These are phyloP conservation scores for Neopestalotiopsis sp. DNA, from an alignment of 2,329 filamentous ascomycete genomes.

Conservation along the genomic window DNA sequence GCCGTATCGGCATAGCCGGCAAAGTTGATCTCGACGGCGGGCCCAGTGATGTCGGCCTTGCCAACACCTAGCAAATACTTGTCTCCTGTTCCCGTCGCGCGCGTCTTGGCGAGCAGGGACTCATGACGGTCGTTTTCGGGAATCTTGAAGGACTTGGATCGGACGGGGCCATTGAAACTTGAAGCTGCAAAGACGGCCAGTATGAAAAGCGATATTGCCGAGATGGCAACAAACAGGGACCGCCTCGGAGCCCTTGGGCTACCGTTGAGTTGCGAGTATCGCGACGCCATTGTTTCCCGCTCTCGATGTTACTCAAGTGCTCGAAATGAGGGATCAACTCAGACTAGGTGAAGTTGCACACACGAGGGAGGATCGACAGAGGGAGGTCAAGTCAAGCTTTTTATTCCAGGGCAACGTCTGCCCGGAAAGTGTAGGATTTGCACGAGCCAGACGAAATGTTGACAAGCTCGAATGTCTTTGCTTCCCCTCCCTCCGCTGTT, in stretches of 20 bases:
- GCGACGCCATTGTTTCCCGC: conserved; percentile 5
- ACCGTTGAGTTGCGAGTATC: conserved; percentile 21
- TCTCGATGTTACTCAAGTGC: background rate
- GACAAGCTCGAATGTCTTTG: conserved; percentile 1
- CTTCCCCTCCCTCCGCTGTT: conserved; percentile 17
- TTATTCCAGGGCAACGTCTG: conserved; percentile 4
- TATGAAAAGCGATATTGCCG: conserved; percentile 39
- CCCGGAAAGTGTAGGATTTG: conserved; percentile 4
- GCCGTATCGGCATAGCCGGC: conserved; percentile 84
- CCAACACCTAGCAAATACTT: conserved; percentile 57
- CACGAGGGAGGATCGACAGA: background rate
- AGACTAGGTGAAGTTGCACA: background rate
- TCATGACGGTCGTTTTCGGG: conserved; percentile 20
- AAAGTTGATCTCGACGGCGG: conserved; percentile 86
- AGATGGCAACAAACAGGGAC: conserved; percentile 31
- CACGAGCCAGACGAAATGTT: background rate
- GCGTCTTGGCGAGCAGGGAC: conserved; percentile 21
- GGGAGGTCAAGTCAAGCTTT: conserved; percentile 3
- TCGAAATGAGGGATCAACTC: background rate
- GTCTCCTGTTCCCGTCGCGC: conserved; percentile 38
- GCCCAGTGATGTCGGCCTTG: conserved; percentile 64
- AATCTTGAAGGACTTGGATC: conserved; percentile 25
- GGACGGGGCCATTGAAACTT: conserved; percentile 17
- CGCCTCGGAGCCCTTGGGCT: conserved; percentile 28
- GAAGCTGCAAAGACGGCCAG: conserved; percentile 38